Evolutionary conservation across 1,139 yeast genomes (phyloP), one percentile per base, ranked within the genome.

Genomic region (Saccharomyces uvarum): DNA sequence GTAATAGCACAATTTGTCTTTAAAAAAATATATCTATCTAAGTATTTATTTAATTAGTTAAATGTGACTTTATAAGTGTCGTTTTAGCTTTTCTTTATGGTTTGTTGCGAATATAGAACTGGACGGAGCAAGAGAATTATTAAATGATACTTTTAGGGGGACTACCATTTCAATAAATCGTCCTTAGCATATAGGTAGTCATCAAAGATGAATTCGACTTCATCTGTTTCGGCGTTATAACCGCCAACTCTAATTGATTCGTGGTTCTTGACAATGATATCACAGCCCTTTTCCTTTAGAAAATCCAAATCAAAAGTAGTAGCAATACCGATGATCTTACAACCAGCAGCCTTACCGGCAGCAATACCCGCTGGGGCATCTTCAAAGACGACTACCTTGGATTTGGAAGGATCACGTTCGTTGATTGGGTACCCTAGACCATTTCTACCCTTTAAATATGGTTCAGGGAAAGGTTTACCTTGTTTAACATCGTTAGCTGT

Each of bases 301-400:
- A 78, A 77, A 62, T 83, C 84, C 42, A 88, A 80, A 60, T 78
- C 82, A 70, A 86, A 87, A 53, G 95, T 84, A 57, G 93, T 84
- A 62, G 93, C 88, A 71, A 88, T 83, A 67, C 95, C 96, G 63
- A 88, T 81, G 59, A 87, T 84, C 70, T 80, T 78, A 67, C 95
- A 91, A 62, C 95, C 95, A 32, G 95, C 88, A 61, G 81, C 88
- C 69, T 84, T 82, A 72, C 95, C 96, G 51, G 96, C 93, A 59
- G 80, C 75, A 62, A 88, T 84, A 70, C 96, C 96, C 51, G 91
- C 93, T 52, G 93, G 93, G 51, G 95, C 95, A 69, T 87, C 95
- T 74, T 87, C 95, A 67, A 86, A 61, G 13, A 88, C 95, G 50
- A 86, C 81, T 60, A 79, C 84, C 67, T 77, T 76, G 57, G 70